Evolutionary conservation across 2,329 filamentous ascomycete genomes (phyloP), one percentile per base, ranked within the genome.

Genomic region (Arthrobotrys musiformis): DNA sequence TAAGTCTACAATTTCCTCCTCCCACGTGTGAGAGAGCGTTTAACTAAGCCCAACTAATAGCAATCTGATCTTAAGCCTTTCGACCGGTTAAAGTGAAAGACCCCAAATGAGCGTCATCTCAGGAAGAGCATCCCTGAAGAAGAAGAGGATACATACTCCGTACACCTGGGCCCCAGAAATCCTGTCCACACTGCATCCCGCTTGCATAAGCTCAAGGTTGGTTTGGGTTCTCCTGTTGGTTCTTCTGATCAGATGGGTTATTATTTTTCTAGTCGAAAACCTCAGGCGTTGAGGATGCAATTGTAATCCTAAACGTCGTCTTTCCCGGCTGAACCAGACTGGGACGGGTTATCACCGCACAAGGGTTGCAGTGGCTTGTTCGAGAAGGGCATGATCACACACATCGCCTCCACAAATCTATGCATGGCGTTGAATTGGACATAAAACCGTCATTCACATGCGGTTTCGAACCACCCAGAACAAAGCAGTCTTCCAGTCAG

Each of bases 51-150:
- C 28, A 44, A 56, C 19, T 28, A 33, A 64, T 66, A 58, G 26
- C 48, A 48, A 61, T 54, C 30, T 22, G 62, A 50, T 46, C 44
- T 62, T 26, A 70, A 62, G 66, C 66, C 66, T 63, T 56, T 60
- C 6, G 54, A 46, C 64, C 72, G 72, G 72, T 37, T 77, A 77
- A 77, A 77, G 48, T 70, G 48, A 54, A 58, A 66, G 26, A 19
- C 8, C 56, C 33, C 56, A 69, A 69, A 64, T 64, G 58, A 64
- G 58, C 64, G 58, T 64, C 72, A 76, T 70, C 50, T 70, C 17
- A 64, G 30, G 56, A 64, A 46, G 17, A 37, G 54, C 19, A 75
- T 68, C 70, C 70, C 56, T 54, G 70, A n/a, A 13, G 42, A 24
- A 28, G 50, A 61, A 50, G 30, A 44, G 28, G 33, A n/a, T n/a